Conservation (phyloP, 2,329 filamentous ascomycete genomes). For the Zasmidium angulare region DNA sequence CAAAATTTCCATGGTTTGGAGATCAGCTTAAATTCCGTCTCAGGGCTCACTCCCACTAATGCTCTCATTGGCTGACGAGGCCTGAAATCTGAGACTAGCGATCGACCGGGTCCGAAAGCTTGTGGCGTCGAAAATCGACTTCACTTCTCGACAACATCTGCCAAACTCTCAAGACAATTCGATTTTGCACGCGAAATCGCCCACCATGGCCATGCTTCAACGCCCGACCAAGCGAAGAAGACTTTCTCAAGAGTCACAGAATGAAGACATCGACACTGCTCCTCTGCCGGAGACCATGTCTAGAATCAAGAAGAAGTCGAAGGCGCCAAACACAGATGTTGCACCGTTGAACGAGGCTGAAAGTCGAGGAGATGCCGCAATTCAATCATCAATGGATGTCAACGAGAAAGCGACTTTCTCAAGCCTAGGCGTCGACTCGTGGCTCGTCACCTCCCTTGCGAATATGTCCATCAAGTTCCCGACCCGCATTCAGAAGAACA, state of each 20-base stretch:
- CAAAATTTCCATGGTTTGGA: background rate
- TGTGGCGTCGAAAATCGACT: too few species aligned
- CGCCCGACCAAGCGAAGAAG: background rate
- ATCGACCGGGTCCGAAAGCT: too few species aligned
- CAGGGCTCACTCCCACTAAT: too few species aligned
- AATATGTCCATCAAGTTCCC: conserved; percentile 81
- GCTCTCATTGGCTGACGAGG: background rate
- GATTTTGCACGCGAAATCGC: too few species aligned
- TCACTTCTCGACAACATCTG: too few species aligned
- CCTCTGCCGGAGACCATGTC: conserved; percentile 9
- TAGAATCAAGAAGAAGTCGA: background rate
- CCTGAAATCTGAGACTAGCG: too few species aligned
- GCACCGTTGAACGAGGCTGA: background rate
- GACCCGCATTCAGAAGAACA: conserved; percentile 88
- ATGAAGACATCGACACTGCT: background rate
- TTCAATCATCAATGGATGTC: conserved; percentile 29
- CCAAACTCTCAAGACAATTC: too few species aligned
- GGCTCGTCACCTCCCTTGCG: conserved; percentile 79
- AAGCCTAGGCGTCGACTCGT: conserved; percentile 46
- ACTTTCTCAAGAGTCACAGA: background rate
- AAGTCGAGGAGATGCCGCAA: conserved; percentile 11
- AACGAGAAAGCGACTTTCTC: conserved; percentile 32
- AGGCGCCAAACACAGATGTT: background rate
- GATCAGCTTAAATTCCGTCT: background rate
- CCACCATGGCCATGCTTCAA: background rate